phyloP scores from a whole-genome alignment of 2,329 filamentous ascomycete species.

The Exophiala sideris region DNA sequence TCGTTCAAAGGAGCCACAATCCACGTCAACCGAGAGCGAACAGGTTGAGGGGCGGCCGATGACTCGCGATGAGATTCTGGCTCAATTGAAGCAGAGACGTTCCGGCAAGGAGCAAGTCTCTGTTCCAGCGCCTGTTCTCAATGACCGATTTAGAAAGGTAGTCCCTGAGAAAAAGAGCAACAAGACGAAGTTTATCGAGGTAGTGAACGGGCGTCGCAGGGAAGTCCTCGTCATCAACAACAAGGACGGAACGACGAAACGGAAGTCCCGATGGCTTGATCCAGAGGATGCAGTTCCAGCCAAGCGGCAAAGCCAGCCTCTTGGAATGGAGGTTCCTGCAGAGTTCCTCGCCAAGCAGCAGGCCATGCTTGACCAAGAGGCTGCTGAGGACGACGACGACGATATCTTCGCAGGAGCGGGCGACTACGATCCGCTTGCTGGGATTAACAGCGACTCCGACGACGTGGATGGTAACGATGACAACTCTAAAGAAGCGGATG shows the following conservation, averaged over 20 bases:
- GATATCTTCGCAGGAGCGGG: slow-evolving; percentile 62
- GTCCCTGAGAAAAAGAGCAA: slow-evolving; percentile 34
- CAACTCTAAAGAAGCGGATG: slow-evolving; percentile 16
- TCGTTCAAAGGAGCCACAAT: slow-evolving; percentile 19
- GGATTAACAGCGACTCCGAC: slow-evolving; percentile 48
- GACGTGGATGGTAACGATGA: slow-evolving; percentile 36
- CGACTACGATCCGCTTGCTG: slow-evolving; percentile 59
- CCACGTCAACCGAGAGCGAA: slow-evolving; percentile 27
- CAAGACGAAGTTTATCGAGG: slow-evolving; percentile 53
- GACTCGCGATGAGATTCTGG: slow-evolving; percentile 58
- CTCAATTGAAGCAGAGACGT: slow-evolving; percentile 56
- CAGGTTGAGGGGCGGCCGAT: slow-evolving; percentile 39
- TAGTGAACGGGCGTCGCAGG: slow-evolving; percentile 46
- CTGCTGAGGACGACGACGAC: slow-evolving; percentile 52
- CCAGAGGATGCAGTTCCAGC: slow-evolving; percentile 29
- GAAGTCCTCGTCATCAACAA: slow-evolving; percentile 60
- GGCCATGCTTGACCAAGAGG: slow-evolving; percentile 29
- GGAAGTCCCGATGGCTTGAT: slow-evolving; percentile 56
- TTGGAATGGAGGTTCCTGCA: slow-evolving; percentile 51
- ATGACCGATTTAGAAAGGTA: slow-evolving; percentile 55
- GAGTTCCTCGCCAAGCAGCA: slow-evolving; percentile 38
- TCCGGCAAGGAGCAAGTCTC: slow-evolving; percentile 33
- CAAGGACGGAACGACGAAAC: slow-evolving; percentile 59
- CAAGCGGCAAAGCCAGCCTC: slow-evolving; percentile 43
- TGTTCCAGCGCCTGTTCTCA: slow-evolving; percentile 50